These are phyloP conservation scores for Cadophora luteo-olivacea DNA, from an alignment of 2,329 filamentous ascomycete genomes.

Conservation along the genomic window DNA sequence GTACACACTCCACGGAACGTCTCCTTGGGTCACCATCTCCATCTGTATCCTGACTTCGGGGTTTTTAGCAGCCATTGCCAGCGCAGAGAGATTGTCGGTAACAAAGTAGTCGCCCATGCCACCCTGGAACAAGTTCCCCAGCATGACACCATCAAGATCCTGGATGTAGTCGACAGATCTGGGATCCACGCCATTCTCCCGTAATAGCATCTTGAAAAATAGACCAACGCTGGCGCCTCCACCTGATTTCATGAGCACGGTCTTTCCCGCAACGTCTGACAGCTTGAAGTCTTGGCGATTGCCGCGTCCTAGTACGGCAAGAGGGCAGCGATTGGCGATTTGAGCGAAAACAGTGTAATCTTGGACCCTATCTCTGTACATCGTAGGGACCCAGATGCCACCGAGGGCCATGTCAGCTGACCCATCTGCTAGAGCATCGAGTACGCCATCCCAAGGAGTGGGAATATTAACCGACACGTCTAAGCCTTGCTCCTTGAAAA, in stretches of 20 bases:
- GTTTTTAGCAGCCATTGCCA: constrained; percentile 20
- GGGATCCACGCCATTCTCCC: constrained; percentile 20
- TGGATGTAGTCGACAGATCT: constrained; percentile 21
- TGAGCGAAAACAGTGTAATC: constrained; percentile 23
- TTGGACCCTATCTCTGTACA: constrained; percentile 21
- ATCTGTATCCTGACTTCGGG: constrained; percentile 17
- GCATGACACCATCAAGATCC: constrained; percentile 22
- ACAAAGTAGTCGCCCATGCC: constrained; percentile 24
- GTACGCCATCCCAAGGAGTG: constrained; percentile 22
- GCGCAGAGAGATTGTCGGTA: constrained; percentile 22
- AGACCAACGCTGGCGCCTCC: constrained; percentile 23
- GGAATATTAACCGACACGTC: constrained; percentile 42
- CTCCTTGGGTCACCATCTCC: constrained; percentile 24
- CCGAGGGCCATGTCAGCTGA: constrained; percentile 22
- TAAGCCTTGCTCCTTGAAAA: constrained; percentile 43
- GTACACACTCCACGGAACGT: constrained; percentile 24
- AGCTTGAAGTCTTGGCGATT: constrained; percentile 15
- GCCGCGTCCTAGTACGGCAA: constrained; percentile 19
- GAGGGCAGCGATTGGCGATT: constrained; percentile 23
- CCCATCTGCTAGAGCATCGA: constrained; percentile 21
- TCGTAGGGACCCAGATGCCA: constrained; percentile 23
- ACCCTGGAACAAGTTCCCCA: constrained; percentile 22
- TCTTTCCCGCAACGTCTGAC: constrained; percentile 17
- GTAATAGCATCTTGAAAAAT: constrained; percentile 23
- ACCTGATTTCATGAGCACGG: constrained; percentile 21